Conservation (phyloP, 768 basidiomycete genomes). For the Coprinopsis cinerea region DNA sequence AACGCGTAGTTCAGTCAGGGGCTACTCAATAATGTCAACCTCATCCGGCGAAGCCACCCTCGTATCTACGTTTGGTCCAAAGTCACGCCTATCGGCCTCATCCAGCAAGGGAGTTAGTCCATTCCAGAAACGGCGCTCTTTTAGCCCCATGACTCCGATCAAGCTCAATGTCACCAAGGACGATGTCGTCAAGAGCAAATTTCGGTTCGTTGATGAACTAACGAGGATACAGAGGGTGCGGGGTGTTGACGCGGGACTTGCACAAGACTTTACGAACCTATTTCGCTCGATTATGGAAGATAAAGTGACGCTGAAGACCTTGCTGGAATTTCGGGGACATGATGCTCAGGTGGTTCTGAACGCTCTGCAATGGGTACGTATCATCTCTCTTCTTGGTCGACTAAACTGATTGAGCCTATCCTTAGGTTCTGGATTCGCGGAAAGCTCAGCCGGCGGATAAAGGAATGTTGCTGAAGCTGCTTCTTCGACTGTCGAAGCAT, state of each 20-base stretch:
- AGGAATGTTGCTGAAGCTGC: background rate
- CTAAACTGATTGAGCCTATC: background rate
- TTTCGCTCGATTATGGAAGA: background rate
- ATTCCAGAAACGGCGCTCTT: too few relatives aligned
- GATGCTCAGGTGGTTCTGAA: conserved; percentile 1
- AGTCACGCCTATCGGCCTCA: background rate
- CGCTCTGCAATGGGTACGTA: conserved; percentile 1
- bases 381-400: background rate
- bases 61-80: background rate
- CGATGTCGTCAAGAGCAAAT: background rate
- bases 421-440: background rate
- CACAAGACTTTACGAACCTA: background rate
- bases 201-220: background rate
- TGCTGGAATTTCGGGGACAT: background rate
- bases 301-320: background rate
- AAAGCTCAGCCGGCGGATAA: background rate
- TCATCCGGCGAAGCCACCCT: background rate
- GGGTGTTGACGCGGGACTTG: too few relatives aligned
- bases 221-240: background rate
- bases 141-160: background rate
- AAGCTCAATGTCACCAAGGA: background rate
- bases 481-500: conserved; percentile 18
- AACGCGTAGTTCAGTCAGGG: too few relatives aligned
- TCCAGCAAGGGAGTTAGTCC: background rate
- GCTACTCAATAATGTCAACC: background rate